Conservation (phyloP, 176 grass and related monocot species). For the Raddia guianensis region DNA sequence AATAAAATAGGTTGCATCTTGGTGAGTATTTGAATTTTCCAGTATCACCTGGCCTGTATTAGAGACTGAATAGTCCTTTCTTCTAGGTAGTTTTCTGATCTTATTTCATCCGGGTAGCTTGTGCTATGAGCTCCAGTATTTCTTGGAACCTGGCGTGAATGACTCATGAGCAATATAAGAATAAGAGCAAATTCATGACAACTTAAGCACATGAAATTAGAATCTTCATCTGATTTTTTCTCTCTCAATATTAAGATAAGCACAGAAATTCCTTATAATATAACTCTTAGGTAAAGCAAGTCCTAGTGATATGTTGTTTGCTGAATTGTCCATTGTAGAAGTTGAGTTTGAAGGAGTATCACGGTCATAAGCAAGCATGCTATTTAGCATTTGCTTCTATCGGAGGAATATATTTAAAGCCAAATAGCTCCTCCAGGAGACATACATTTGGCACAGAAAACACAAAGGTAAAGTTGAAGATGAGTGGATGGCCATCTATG, state of each 20-base stretch:
- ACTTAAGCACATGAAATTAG: conserved; percentile 34
- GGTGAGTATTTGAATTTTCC: background rate
- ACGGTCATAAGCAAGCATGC: conserved; percentile 25
- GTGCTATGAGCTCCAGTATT: background rate
- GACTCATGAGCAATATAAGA: background rate
- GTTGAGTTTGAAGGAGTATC: conserved; percentile 52
- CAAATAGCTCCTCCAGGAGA: no score
- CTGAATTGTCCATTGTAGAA: conserved; percentile 50
- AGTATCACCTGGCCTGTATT: conserved; percentile 32
- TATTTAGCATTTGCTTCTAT: conserved; percentile 7
- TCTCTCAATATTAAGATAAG: conserved; percentile 54
- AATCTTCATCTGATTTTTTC: conserved; percentile 33
- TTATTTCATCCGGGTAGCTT: background rate
- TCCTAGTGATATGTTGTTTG: conserved; percentile 29
- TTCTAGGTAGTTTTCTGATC: conserved; percentile 40
- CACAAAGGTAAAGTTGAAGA: no score
- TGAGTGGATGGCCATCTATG: no score
- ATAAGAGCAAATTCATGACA: conserved; percentile 27
- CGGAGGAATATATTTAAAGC: conserved; percentile 39
- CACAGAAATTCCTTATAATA: conserved; percentile 63
- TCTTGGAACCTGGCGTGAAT: conserved; percentile 30
- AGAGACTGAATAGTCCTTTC: conserved; percentile 44
- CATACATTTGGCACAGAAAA: no score
- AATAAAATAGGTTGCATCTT: background rate
- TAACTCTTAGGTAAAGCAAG: conserved; percentile 54